A percentile compares a stretch with the other conserved stretches of the same genome.
phyloP scores from a whole-genome alignment of 495 filamentous ascomycete genomes.

The Podospora pseudoanserina region DNA sequence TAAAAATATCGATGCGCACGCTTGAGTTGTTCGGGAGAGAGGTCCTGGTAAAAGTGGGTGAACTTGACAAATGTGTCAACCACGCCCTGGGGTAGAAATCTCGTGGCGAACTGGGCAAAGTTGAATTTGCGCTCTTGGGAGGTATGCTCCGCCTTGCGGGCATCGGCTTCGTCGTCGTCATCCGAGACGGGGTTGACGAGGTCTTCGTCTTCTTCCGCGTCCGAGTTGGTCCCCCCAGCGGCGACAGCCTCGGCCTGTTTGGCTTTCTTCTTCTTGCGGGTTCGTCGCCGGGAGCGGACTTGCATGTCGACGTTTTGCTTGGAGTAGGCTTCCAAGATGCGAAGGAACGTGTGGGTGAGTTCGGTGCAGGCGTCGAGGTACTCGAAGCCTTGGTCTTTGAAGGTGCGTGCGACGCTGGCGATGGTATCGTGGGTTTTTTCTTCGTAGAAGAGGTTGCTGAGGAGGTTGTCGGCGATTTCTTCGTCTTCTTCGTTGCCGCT shows the following conservation, averaged over 20 bases:
- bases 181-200: slow-evolving; percentile 62
- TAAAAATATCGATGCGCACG: slow-evolving; percentile 94
- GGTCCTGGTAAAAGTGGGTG: slow-evolving; percentile 73
- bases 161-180: slow-evolving; percentile 80
- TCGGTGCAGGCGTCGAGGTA: slow-evolving; percentile 93
- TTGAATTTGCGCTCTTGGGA: slow-evolving; percentile 89
- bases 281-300: slow-evolving; percentile 71
- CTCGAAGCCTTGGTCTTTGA: slow-evolving; percentile 90
- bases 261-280: slow-evolving; percentile 66
- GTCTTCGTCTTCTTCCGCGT: slow-evolving; percentile 36
- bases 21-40: slow-evolving; percentile 80
- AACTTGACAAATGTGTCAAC: slow-evolving; percentile 87
- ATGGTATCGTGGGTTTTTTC: slow-evolving; percentile 88
- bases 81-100: slow-evolving; percentile 78
- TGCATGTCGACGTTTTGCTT: slow-evolving; percentile 93
- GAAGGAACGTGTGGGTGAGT: slow-evolving; percentile 83
- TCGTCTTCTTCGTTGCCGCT: slow-evolving; percentile 87
- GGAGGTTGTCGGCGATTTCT: slow-evolving; percentile 97
- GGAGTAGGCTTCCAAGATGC: slow-evolving; percentile 88
- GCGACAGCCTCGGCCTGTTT: not conserved
- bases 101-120: slow-evolving; percentile 75
- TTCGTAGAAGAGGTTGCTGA: slow-evolving; percentile 96
- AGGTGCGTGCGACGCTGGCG: slow-evolving; percentile 69
- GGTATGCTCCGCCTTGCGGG: slow-evolving; percentile 62
- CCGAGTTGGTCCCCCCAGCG: slow-evolving; percentile 31